Evolutionary conservation across 1,284 basidiomycete species (phyloP).

Genomic region (Cystobasidium sp.): DNA sequence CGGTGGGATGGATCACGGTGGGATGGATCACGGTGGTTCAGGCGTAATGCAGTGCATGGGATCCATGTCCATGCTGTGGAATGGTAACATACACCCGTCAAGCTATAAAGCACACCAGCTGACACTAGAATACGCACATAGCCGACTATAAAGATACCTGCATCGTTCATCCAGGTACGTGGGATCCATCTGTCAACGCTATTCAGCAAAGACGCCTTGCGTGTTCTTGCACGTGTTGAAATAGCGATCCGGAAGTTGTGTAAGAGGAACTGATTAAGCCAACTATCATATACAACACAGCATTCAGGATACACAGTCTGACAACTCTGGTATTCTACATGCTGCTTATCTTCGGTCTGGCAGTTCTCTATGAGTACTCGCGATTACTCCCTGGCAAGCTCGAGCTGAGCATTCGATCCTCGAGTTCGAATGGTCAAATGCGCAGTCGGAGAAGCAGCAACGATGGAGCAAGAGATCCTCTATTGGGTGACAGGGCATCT

Average conservation of each 20-base stretch:
- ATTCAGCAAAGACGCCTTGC: not conserved
- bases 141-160: conserved; percentile 42
- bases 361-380: conserved; percentile 35
- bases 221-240: not conserved
- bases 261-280: not conserved
- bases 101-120: too few species aligned
- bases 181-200: not conserved
- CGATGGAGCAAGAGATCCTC: conserved; percentile 18
- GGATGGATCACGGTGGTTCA: not conserved
- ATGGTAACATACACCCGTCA: conserved; percentile 1
- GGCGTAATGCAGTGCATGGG: conserved; percentile 33
- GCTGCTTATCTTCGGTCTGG: conserved; percentile 32
- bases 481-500: conserved; percentile 14
- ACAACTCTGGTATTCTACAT: conserved; percentile 37
- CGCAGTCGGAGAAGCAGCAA: conserved; percentile 9
- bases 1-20: conserved; percentile 26
- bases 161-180: conserved; percentile 34
- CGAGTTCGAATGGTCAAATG: not conserved
- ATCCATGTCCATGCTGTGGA: conserved; percentile 33
- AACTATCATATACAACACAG: not conserved
- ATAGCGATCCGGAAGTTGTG: not conserved
- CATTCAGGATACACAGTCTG: conserved; percentile 21
- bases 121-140: not conserved
- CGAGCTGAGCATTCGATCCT: conserved; percentile 20
- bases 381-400: conserved; percentile 29